Evolutionary conservation across 1,284 basidiomycete species (phyloP).

Genomic region (Irpex sp.): DNA sequence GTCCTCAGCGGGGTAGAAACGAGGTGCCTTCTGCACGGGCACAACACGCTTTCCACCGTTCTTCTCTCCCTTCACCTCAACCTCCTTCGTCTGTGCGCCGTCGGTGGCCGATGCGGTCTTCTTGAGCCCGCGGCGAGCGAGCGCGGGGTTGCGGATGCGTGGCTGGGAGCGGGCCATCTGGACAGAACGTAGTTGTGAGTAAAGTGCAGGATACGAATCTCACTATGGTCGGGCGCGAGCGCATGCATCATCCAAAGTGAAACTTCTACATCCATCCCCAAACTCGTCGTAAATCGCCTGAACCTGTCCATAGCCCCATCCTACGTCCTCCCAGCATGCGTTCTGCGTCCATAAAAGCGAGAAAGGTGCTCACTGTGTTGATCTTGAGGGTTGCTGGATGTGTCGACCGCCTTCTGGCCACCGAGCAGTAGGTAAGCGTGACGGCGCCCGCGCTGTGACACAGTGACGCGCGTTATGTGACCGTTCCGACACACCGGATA

Average conservation of each 20-base stretch:
- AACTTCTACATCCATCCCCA: slow-evolving; percentile 33
- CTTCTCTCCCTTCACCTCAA: slow-evolving; percentile 84
- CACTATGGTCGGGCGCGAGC: slow-evolving; percentile 18
- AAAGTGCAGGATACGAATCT: slow-evolving; percentile 10
- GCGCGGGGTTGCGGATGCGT: slow-evolving; percentile 79
- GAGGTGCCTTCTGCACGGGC: slow-evolving; percentile 84
- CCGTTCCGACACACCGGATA: not conserved
- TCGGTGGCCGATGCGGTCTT: slow-evolving; percentile 64
- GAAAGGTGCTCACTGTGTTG: slow-evolving; percentile 32
- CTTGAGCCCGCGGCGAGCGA: slow-evolving; percentile 84
- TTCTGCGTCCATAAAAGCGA: slow-evolving; percentile 13
- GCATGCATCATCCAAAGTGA: slow-evolving; percentile 30
- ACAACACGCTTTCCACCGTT: slow-evolving; percentile 89
- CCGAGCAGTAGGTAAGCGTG: slow-evolving; percentile 8
- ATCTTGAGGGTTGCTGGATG: slow-evolving; percentile 36
- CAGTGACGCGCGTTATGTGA: slow-evolving; percentile 3
- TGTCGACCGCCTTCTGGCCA: slow-evolving; percentile 19
- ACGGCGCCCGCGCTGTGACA: not conserved
- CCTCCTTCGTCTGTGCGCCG: slow-evolving; percentile 69
- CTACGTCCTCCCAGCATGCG: slow-evolving; percentile 13
- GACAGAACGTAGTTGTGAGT: slow-evolving; percentile 21
- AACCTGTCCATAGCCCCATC: slow-evolving; percentile 14
- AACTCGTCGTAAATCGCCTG: slow-evolving; percentile 12
- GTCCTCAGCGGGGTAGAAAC: slow-evolving; percentile 98
- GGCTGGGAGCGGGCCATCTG: slow-evolving; percentile 94